A percentile compares a stretch with the other conserved stretches of the same genome.
Conservation (phyloP, 345 rosid species). For the Eucalyptus albens region DNA sequence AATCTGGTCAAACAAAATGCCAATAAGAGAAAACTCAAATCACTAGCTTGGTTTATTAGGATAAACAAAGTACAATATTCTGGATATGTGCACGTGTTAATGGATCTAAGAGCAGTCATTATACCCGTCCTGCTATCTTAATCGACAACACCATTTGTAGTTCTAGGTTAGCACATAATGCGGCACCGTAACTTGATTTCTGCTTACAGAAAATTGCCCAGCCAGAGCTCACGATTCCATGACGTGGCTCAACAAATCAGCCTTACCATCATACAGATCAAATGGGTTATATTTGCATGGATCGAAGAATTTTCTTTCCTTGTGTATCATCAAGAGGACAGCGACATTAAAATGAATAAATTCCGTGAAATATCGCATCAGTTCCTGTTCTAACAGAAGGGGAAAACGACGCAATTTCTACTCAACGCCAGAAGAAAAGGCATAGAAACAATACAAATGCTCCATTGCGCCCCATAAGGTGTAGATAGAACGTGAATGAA, state of each 20-base stretch:
- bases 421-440: neutral
- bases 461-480: neutral
- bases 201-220: neutral
- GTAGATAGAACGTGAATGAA: neutral
- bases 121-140: neutral
- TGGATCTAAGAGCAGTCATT: neutral
- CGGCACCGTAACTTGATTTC: neutral
- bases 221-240: neutral
- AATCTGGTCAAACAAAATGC: neutral
- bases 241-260: neutral
- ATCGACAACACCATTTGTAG: neutral
- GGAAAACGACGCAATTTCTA: neutral
- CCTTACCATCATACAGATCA: neutral
- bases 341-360: neutral
- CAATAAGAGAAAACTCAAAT: neutral
- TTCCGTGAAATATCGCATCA: neutral
- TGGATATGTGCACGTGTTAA: neutral
- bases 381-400: neutral
- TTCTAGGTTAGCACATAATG: neutral
- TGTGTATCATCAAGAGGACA: neutral
- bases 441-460: neutral
- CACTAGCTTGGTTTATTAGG: neutral
- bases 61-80: neutral
- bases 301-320: neutral
- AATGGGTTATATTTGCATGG: neutral